Percentiles rank a stretch among this genome's conserved stretches.
Conservation (phyloP, 2,329 filamentous ascomycete genomes). For the Verticillium isaacii region DNA sequence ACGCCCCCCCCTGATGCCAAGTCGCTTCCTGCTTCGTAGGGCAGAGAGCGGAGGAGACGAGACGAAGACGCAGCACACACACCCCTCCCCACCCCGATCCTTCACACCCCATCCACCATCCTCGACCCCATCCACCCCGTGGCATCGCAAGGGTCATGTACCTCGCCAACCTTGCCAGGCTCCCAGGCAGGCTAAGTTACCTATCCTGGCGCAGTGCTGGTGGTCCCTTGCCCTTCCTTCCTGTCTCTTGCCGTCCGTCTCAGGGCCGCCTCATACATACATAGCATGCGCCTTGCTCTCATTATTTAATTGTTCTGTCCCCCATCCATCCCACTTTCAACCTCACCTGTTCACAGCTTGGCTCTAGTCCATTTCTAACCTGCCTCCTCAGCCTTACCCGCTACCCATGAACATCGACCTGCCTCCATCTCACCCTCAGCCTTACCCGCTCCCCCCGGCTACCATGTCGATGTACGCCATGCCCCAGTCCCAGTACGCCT, state of each 20-base stretch:
- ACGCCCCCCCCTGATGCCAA: neutral
- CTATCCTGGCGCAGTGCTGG: neutral
- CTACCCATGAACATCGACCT: neutral
- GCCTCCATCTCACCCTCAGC: neutral
- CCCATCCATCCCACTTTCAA: neutral
- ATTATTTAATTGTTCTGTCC: neutral
- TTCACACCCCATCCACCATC: neutral
- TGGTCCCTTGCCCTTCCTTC: neutral
- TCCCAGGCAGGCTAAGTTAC: neutral
- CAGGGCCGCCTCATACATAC: neutral
- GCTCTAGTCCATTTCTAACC: neutral
- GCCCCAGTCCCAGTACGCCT: conserved; percentile 31
- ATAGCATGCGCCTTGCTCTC: neutral
- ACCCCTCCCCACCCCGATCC: neutral
- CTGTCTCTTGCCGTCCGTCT: neutral
- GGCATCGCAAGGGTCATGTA: neutral
- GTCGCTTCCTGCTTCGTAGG: neutral
- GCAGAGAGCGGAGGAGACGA: neutral
- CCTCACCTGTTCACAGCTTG: neutral
- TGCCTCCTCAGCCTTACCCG: neutral
- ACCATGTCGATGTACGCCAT: conserved; percentile 34
- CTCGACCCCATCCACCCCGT: neutral
- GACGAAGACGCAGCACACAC: neutral
- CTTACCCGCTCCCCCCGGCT: neutral
- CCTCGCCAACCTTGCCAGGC: neutral